These are phyloP conservation scores for Mangifera indica DNA, from an alignment of 345 rosid genomes.

Conservation along the genomic window DNA sequence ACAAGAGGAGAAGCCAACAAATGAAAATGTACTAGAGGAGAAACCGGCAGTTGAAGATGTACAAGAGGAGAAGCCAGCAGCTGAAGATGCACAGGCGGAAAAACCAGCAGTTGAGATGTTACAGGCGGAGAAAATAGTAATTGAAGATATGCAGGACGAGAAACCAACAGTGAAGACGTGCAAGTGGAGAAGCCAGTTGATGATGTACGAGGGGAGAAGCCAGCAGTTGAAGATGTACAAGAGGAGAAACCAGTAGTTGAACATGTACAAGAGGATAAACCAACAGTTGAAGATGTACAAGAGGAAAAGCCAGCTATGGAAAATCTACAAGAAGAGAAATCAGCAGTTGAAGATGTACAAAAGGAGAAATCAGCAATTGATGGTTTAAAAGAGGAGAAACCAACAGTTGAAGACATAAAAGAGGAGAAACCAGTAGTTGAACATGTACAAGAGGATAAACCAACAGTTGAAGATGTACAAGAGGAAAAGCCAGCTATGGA, in stretches of 20 bases:
- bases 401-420: background rate
- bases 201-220: conserved; percentile 8
- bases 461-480: background rate
- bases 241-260: conserved; percentile 14
- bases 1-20: conserved; percentile 5
- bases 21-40: conserved; percentile 9
- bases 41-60: conserved; percentile 3
- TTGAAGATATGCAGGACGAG: conserved; percentile 1
- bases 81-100: conserved; percentile 8
- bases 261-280: conserved; percentile 9
- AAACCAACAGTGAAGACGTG: conserved; percentile 3
- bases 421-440: conserved; percentile 14
- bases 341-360: background rate
- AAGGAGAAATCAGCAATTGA: conserved; percentile 11
- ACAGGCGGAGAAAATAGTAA: conserved; percentile 6
- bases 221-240: background rate
- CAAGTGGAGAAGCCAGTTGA: conserved; percentile 13
- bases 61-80: conserved; percentile 6
- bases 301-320: too few species aligned
- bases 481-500: too few species aligned
- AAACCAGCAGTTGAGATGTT: conserved; percentile 1
- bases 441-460: background rate
- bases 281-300: background rate
- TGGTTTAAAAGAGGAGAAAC: conserved; percentile 6
- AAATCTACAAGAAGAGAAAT: too few species aligned